Base-by-base conservation (phyloP, 768 basidiomycete species). In the Mycena vulgaris region DNA sequence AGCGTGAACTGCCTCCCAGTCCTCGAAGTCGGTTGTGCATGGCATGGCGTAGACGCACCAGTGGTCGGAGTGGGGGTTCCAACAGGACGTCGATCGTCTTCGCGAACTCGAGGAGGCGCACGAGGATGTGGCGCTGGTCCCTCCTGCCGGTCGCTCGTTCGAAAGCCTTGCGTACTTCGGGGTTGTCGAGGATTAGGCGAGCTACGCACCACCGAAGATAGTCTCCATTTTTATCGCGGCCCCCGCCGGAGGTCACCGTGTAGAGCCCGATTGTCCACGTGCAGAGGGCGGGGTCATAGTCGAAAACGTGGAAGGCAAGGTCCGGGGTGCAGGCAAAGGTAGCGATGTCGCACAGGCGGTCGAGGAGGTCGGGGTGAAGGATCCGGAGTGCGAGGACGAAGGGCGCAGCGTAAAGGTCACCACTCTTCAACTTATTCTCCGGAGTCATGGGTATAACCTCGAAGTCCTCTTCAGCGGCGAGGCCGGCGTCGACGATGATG, bases 251-350 rank as follows among this genome's bases (percentile, higher is more conserved):
- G 19, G 48, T 21, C 9, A n/a, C 48, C 0, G 19, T 52, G 21
- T 4, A 52, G 31, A 63, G 61, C 2, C 19, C 49, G 48, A 63
- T 7, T 4, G 39, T 40, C 61, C 61, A 63, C 14, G 61, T 63
- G 49, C 49, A 49, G 14, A 31, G 33, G 13, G 39, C 49, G 0
- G 49, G 61, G 25, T 31, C 2, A 28, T 39, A 52, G 8, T 37
- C 33, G 33, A 63, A 1, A 28, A 63, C 40, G 49, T 31, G 25
- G 61, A 63, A 63, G 35, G 33, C 35, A 7, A 52, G 48, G 61
- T 51, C 61, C 23, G 1, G 25, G 37, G 0, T 30, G 35, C 2
- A 1, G 5, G 35, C 13, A 39, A 63, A 63, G 35, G 27, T 51
- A 6, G 23, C 33, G 35, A 40, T 52, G 10, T 3, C 7, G 48